These are phyloP conservation scores for Picochlorum sp. DNA, from an alignment of 139 green algal species.

Conservation along the genomic window DNA sequence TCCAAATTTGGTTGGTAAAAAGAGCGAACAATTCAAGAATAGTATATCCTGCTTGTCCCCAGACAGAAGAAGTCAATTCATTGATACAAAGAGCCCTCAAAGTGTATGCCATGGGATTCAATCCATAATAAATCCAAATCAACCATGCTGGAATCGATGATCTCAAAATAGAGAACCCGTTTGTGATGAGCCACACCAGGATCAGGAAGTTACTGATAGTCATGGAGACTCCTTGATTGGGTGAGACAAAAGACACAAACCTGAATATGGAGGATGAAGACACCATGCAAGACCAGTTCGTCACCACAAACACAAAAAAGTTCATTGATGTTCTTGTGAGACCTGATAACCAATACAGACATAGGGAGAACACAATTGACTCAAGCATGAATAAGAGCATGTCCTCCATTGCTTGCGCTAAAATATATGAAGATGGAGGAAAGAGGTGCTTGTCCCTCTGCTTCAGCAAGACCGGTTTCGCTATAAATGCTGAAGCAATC, in stretches of 20 bases:
- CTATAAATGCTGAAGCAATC: conserved; percentile 39
- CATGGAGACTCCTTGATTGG: conserved; percentile 27
- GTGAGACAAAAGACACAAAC: conserved; percentile 31
- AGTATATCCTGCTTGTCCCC: neutral
- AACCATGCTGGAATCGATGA: conserved; percentile 27
- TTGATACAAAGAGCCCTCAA: conserved; percentile 20
- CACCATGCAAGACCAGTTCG: conserved; percentile 11
- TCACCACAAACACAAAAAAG: conserved; percentile 34
- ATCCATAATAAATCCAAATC: conserved; percentile 16
- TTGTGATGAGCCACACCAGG: neutral
- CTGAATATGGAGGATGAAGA: conserved; percentile 41
- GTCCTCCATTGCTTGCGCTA: conserved; percentile 28
- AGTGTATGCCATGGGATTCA: conserved; percentile 19
- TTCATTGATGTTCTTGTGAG: conserved; percentile 26
- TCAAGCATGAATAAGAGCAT: conserved; percentile 45
- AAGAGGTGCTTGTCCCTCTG: conserved; percentile 67
- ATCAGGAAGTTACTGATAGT: conserved; percentile 6
- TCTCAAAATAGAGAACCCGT: conserved; percentile 57
- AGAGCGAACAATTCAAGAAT: conserved; percentile 40
- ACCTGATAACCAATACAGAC: conserved; percentile 55
- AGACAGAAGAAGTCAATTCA: conserved; percentile 15
- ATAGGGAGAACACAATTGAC: conserved; percentile 34
- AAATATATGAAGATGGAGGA: conserved; percentile 33
- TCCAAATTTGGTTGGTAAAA: conserved; percentile 39
- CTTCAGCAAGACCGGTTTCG: conserved; percentile 70